A percentile compares a stretch with the other conserved stretches of the same genome.
These are phyloP conservation scores for Plenodomus biglobosus DNA, from an alignment of 2,329 filamentous ascomycete species.

Conservation along the genomic window DNA sequence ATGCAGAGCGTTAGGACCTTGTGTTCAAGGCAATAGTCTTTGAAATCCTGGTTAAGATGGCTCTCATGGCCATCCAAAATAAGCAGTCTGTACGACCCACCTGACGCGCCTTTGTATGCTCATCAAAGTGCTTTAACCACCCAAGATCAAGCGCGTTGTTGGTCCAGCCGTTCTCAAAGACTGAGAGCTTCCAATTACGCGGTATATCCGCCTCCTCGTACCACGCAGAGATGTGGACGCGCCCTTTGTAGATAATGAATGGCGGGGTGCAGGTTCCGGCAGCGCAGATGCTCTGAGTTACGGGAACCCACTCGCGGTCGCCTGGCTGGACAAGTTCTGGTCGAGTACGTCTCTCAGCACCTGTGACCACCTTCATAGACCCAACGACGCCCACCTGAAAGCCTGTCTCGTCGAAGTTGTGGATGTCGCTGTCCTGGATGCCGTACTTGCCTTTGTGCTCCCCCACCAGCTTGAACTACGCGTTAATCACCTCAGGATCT, in stretches of 20 bases:
- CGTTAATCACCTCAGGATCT: conserved; percentile 10
- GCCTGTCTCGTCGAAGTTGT: conserved; percentile 28
- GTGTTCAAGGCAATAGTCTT: background rate
- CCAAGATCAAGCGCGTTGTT: conserved; percentile 14
- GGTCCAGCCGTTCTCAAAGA: conserved; percentile 16
- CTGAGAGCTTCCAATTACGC: conserved; percentile 12
- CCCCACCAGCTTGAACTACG: conserved; percentile 14
- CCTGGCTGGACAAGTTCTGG: conserved; percentile 9
- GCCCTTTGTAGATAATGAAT: conserved; percentile 19
- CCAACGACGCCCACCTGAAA: conserved; percentile 17
- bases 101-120: too few relatives aligned
- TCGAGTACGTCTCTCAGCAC: conserved; percentile 2
- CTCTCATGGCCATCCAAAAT: conserved; percentile 4
- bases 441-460: conserved; percentile 9
- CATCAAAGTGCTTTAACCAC: conserved; percentile 21
- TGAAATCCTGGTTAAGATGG: conserved; percentile 1
- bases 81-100: too few relatives aligned
- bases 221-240: conserved; percentile 18
- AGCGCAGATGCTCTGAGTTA: conserved; percentile 14
- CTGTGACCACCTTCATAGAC: conserved; percentile 12
- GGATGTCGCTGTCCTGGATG: conserved; percentile 5
- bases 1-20: conserved; percentile 2
- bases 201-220: conserved; percentile 20
- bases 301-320: conserved; percentile 11
- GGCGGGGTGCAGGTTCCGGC: conserved; percentile 4